These are phyloP conservation scores for Spathaspora sp. DNA, from an alignment of 805 yeast genomes.

Conservation along the genomic window DNA sequence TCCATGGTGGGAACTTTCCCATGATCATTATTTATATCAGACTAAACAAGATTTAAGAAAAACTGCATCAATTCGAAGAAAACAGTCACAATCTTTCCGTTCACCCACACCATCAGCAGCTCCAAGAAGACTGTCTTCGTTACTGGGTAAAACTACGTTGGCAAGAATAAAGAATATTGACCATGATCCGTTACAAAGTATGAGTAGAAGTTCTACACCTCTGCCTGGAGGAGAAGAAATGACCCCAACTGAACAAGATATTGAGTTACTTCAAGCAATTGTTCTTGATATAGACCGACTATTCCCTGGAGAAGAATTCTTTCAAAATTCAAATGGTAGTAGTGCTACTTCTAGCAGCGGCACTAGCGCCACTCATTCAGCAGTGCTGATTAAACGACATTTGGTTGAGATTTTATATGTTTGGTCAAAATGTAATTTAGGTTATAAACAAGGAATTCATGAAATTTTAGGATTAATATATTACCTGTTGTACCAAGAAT, in stretches of 20 bases:
- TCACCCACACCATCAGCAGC: conserved; percentile 1
- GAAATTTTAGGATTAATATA: conserved; percentile 50
- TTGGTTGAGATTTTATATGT: conserved; percentile 43
- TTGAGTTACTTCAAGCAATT: conserved; percentile 39
- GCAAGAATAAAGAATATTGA: conserved; percentile 14
- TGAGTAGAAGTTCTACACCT: conserved; percentile 1
- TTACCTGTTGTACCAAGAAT: conserved; percentile 35
- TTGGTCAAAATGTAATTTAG: conserved; percentile 49
- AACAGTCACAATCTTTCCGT: background rate
- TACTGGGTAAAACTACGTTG: background rate
- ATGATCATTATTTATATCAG: conserved; percentile 25
- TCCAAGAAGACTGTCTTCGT: background rate
- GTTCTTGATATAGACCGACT: conserved; percentile 51
- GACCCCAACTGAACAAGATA: conserved; percentile 18
- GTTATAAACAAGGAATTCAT: conserved; percentile 55
- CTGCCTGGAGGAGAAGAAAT: background rate
- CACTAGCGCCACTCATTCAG: conserved; percentile 5
- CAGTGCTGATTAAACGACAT: conserved; percentile 16
- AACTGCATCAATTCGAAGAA: conserved; percentile 6
- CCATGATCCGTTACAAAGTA: conserved; percentile 10
- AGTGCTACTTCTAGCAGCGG: too few species aligned
- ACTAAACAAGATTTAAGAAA: conserved; percentile 11
- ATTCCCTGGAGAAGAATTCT: conserved; percentile 45
- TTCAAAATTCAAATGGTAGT: conserved; percentile 8
- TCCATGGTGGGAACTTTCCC: conserved; percentile 36